Evolutionary conservation across 768 basidiomycete genomes (phyloP).

Genomic region (Kwoniella botswanensis): DNA sequence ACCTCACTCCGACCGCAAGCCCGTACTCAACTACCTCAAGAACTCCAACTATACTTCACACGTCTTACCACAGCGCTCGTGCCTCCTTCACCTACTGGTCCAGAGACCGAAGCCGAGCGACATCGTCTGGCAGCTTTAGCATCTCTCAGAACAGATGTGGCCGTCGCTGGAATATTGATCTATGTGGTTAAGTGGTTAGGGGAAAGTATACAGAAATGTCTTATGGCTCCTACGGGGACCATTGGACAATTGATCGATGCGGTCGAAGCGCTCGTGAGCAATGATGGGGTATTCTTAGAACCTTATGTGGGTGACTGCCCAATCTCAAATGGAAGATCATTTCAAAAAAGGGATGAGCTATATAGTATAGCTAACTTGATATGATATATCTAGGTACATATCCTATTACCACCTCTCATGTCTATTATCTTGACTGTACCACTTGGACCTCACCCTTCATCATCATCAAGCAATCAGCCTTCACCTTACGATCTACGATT

Average conservation of each 20-base stretch:
- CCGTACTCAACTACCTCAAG: slow-evolving; percentile 88
- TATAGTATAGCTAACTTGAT: neutral
- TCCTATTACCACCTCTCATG: slow-evolving; percentile 89
- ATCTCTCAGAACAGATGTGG: slow-evolving; percentile 85
- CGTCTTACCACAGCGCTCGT: slow-evolving; percentile 84
- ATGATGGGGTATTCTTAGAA: slow-evolving; percentile 87
- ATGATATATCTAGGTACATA: slow-evolving; percentile 71
- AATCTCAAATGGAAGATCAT: neutral
- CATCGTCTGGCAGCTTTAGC: slow-evolving; percentile 89
- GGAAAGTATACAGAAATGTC: slow-evolving; percentile 72
- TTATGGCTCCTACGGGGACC: slow-evolving; percentile 65
- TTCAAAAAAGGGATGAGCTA: too few relatives aligned
- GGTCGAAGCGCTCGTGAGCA: slow-evolving; percentile 80
- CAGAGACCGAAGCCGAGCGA: slow-evolving; percentile 63
- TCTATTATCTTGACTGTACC: slow-evolving; percentile 87
- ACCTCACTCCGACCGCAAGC: slow-evolving; percentile 69
- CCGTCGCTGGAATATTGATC: slow-evolving; percentile 85
- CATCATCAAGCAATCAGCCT: slow-evolving; percentile 30
- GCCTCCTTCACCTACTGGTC: slow-evolving; percentile 58
- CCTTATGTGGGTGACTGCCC: slow-evolving; percentile 73
- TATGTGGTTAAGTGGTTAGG: slow-evolving; percentile 95
- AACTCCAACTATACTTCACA: slow-evolving; percentile 92
- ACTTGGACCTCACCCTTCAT: slow-evolving; percentile 69
- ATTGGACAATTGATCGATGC: slow-evolving; percentile 86
- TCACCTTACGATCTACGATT: slow-evolving; percentile 70